Evolutionary conservation across 495 filamentous ascomycete genomes (phyloP).

Genomic region (Parathielavia hyrcaniae): DNA sequence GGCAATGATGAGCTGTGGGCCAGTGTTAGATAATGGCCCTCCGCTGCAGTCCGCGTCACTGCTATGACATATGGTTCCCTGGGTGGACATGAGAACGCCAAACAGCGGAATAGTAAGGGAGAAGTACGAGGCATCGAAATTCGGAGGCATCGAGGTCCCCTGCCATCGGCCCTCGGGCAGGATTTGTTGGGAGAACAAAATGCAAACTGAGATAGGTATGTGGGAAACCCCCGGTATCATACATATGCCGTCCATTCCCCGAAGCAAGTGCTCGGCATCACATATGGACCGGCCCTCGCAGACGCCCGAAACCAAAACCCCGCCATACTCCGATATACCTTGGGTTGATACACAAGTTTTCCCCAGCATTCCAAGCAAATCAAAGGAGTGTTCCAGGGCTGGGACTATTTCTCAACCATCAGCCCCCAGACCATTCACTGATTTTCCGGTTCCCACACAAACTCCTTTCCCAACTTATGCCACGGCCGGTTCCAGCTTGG

Average conservation of each 20-base stretch:
- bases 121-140: no score
- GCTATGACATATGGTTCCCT: no score
- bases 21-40: no score
- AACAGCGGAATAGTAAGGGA: no score
- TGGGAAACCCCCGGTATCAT: slow-evolving; percentile 7
- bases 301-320: slow-evolving; percentile 16
- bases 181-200: background rate
- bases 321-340: slow-evolving; percentile 13
- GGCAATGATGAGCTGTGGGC: no score
- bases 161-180: no score
- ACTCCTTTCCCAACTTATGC: slow-evolving; percentile 8
- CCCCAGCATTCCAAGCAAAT: background rate
- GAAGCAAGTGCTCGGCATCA: background rate
- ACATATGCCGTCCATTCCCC: background rate
- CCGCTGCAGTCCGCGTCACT: no score
- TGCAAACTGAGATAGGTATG: background rate
- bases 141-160: no score
- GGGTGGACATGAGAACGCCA: no score
- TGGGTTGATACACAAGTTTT: slow-evolving; percentile 11
- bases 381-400: background rate
- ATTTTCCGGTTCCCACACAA: background rate
- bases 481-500: slow-evolving; percentile 27
- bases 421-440: background rate
- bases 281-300: background rate
- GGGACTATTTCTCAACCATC: background rate